Evolutionary conservation across 768 basidiomycete genomes (phyloP).

Genomic region (Lactarius hengduanensis): DNA sequence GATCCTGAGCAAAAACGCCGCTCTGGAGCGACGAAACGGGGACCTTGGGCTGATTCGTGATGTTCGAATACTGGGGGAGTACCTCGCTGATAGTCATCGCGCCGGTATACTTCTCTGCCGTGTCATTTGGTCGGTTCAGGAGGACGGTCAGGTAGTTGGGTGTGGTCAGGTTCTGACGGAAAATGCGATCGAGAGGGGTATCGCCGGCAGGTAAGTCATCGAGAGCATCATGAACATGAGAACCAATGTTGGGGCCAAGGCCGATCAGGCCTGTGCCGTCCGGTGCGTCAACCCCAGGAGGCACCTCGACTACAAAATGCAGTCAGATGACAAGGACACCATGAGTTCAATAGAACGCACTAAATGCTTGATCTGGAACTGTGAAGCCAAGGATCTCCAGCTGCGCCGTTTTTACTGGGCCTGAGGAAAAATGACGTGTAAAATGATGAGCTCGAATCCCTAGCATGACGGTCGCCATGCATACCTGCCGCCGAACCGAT

Average conservation of each 20-base stretch:
- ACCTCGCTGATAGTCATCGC: conserved; percentile 63
- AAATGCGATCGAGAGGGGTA: conserved; percentile 63
- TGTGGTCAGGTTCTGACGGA: conserved; percentile 51
- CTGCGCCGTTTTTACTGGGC: conserved; percentile 44
- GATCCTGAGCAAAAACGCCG: conserved; percentile 47
- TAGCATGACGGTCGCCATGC: neutral
- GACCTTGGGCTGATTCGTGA: conserved; percentile 52
- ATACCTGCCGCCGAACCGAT: conserved; percentile 43
- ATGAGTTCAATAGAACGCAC: conserved; percentile 36
- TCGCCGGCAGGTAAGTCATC: conserved; percentile 41
- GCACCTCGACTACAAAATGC: conserved; percentile 40
- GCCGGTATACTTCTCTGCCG: conserved; percentile 49
- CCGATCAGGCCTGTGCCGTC: conserved; percentile 47
- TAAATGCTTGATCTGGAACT: conserved; percentile 46
- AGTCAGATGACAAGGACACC: neutral
- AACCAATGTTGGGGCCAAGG: conserved; percentile 59
- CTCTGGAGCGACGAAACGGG: conserved; percentile 43
- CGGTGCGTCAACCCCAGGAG: conserved; percentile 33
- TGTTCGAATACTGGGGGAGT: conserved; percentile 46
- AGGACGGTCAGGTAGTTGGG: conserved; percentile 64
- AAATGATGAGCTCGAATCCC: neutral
- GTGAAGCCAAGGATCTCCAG: conserved; percentile 47
- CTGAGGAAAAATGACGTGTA: conserved; percentile 26
- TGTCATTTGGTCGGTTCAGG: conserved; percentile 58
- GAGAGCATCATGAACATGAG: conserved; percentile 41